A percentile compares a stretch with the other conserved stretches of the same genome.
phyloP scores from a whole-genome alignment of 2,329 filamentous ascomycete genomes.

The Microcyclospora pomicola region DNA sequence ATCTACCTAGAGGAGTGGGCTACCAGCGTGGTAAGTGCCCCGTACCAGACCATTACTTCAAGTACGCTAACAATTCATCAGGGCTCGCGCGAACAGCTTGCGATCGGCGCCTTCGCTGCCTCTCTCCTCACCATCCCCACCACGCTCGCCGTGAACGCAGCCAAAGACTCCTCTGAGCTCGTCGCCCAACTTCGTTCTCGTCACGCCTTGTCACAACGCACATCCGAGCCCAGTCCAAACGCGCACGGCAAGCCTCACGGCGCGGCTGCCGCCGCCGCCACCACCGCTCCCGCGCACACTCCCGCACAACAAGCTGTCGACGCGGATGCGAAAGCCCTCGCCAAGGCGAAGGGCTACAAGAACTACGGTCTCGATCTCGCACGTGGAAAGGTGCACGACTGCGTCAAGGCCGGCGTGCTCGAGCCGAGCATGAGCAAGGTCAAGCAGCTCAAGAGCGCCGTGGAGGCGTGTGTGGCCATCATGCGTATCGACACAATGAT shows the following conservation, averaged over 20 bases:
- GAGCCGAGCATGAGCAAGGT: conserved; percentile 98
- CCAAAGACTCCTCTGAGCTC: conserved; percentile 89
- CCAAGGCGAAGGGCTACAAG: conserved; percentile 93
- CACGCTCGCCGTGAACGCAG: conserved; percentile 91
- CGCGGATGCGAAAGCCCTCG: conserved; percentile 73
- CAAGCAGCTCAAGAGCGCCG: conserved; percentile 93
- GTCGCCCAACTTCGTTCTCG: conserved; percentile 89
- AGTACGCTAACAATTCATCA: conserved; percentile 15
- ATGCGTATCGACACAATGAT: conserved; percentile 99
- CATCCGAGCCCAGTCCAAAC: conserved; percentile 57
- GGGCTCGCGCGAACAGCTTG: conserved; percentile 89
- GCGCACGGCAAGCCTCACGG: conserved; percentile 10
- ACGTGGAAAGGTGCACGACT: conserved; percentile 82
- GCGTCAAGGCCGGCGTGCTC: conserved; percentile 85
- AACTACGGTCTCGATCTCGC: conserved; percentile 92
- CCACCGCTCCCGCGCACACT: conserved; percentile 1
- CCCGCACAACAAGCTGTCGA: conserved; percentile 5
- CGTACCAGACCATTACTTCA: background rate
- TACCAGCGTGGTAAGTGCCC: conserved; percentile 62
- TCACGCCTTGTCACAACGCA: conserved; percentile 86
- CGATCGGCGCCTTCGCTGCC: conserved; percentile 94
- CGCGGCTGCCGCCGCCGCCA: conserved; percentile 4
- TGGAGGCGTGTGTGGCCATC: conserved; percentile 96
- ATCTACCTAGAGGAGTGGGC: conserved; percentile 99
- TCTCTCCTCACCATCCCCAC: conserved; percentile 89